Conservation (phyloP, 2,329 filamentous ascomycete species). For the Akanthomyces uredinophilus region DNA sequence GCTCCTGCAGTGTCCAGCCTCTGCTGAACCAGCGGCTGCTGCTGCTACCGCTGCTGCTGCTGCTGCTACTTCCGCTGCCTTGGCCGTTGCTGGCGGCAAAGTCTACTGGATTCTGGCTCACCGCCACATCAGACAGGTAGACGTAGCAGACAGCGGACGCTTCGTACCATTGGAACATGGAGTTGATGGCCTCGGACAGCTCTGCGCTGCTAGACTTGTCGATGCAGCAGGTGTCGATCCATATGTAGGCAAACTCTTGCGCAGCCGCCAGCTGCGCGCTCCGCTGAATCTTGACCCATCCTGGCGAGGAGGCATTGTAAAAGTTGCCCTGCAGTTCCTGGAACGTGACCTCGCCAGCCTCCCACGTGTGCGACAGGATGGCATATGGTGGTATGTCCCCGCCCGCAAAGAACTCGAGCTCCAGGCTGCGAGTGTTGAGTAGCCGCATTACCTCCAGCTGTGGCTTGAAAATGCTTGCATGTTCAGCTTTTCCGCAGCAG, state of each 20-base stretch:
- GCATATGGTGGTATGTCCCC: conserved; percentile 20
- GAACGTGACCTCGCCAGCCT: conserved; percentile 3
- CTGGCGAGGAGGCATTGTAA: not conserved
- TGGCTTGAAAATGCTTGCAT: not conserved
- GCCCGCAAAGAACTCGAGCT: conserved; percentile 11
- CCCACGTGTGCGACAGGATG: conserved; percentile 24
- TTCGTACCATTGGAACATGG: conserved; percentile 23
- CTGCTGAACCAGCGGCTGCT: conserved; percentile 22
- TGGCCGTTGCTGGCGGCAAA: conserved; percentile 5
- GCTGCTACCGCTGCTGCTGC: no score
- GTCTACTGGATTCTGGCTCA: no score
- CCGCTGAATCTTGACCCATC: not conserved
- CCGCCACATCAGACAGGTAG: conserved; percentile 18
- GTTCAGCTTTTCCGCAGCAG: not conserved
- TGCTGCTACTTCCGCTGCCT: no score
- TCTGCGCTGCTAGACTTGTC: conserved; percentile 24
- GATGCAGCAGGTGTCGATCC: conserved; percentile 28
- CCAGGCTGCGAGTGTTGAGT: conserved; percentile 8
- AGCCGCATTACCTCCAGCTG: conserved; percentile 10
- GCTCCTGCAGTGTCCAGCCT: conserved; percentile 26
- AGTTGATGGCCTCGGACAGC: conserved; percentile 25
- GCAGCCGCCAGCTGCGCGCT: not conserved
- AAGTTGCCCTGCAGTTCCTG: not conserved
- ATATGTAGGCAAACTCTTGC: conserved; percentile 22
- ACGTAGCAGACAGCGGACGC: conserved; percentile 22